Conservation (phyloP, 768 basidiomycete genomes). For the Psilocybe subaeruginosa region DNA sequence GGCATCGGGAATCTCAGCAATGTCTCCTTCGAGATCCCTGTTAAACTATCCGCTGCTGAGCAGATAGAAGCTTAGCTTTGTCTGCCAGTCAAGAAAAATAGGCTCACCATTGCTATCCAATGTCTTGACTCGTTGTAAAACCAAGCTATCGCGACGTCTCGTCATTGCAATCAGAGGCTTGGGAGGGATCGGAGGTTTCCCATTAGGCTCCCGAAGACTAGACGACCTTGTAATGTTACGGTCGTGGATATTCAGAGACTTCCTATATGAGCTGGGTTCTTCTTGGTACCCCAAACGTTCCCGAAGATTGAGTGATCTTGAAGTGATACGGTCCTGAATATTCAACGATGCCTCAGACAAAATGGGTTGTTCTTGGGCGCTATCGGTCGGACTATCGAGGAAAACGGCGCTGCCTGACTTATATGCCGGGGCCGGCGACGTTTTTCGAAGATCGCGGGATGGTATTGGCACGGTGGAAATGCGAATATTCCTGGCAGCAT, state of each 20-base stretch:
- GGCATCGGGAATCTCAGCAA: conserved; percentile 42
- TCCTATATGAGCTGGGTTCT: background rate
- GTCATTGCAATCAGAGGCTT: conserved; percentile 6
- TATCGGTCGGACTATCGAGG: background rate
- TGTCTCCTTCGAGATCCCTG: conserved; percentile 26
- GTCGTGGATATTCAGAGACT: conserved; percentile 3
- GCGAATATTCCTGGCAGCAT: background rate
- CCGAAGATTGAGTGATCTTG: conserved; percentile 9
- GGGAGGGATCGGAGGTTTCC: conserved; percentile 4
- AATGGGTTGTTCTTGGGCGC: background rate
- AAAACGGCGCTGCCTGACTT: background rate
- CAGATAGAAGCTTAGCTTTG: background rate
- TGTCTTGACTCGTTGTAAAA: conserved; percentile 36
- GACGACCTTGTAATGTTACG: conserved; percentile 9
- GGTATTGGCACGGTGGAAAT: background rate
- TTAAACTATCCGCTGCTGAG: conserved; percentile 7
- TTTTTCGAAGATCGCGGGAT: conserved; percentile 5
- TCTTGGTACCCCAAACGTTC: background rate
- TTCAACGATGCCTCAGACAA: background rate
- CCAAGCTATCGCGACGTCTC: conserved; percentile 36
- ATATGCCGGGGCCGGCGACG: background rate
- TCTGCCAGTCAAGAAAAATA: background rate
- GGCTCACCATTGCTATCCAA: conserved; percentile 29
- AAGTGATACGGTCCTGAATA: conserved; percentile 5
- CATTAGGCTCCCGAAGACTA: conserved; percentile 11